These are phyloP conservation scores for Gamarada debralockiae DNA, from an alignment of 495 filamentous ascomycete genomes.

Conservation along the genomic window DNA sequence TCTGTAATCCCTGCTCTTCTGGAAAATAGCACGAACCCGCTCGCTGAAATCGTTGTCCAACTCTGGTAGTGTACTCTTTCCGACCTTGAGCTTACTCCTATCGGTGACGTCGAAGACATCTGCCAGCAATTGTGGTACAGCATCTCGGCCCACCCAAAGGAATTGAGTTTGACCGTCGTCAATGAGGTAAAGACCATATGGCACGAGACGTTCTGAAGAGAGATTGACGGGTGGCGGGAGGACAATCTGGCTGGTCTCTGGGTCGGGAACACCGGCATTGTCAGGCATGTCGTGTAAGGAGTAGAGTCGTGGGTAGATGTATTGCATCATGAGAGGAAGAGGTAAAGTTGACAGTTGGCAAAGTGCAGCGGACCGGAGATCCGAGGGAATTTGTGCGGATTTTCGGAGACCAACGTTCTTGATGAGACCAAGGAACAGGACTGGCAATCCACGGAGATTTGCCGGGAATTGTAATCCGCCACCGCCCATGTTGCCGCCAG, in stretches of 20 bases:
- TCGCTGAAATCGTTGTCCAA: slow-evolving; percentile 97
- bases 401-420: slow-evolving; percentile 96
- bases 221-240: slow-evolving; percentile 84
- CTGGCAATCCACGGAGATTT: slow-evolving; percentile 81
- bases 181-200: slow-evolving; percentile 94
- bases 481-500: slow-evolving; percentile 90
- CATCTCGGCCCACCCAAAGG: slow-evolving; percentile 92
- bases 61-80: slow-evolving; percentile 80
- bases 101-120: slow-evolving; percentile 90
- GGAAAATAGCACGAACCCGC: slow-evolving; percentile 79
- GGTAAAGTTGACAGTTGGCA: slow-evolving; percentile 91
- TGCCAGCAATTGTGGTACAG: slow-evolving; percentile 79
- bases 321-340: slow-evolving; percentile 88
- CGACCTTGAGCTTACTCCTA: slow-evolving; percentile 77
- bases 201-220: slow-evolving; percentile 80
- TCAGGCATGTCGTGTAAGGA: slow-evolving; percentile 99
- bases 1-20: slow-evolving; percentile 86
- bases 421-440: slow-evolving; percentile 88
- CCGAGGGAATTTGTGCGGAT: slow-evolving; percentile 92
- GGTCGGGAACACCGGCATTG: slow-evolving; percentile 78
- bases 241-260: slow-evolving; percentile 78
- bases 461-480: slow-evolving; percentile 89
- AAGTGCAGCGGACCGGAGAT: slow-evolving; percentile 90
- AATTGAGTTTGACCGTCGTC: slow-evolving; percentile 98
- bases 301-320: slow-evolving; percentile 92